Base-by-base conservation (phyloP, 148 eudicot species). In the Talinum fruticosum region DNA sequence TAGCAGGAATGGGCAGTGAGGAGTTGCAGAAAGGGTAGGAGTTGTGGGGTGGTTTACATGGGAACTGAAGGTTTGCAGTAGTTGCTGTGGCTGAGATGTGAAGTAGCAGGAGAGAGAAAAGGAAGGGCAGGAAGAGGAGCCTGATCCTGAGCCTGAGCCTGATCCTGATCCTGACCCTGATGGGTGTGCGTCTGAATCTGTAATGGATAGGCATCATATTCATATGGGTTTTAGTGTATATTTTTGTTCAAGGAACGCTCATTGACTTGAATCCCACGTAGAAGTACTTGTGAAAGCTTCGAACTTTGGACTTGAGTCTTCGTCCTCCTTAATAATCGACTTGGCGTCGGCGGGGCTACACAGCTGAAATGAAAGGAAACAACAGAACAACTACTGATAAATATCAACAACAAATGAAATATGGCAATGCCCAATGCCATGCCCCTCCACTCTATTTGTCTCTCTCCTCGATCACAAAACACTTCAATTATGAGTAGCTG, bases 21-120 rank as follows among this genome's bases (percentile, higher is more conserved):
- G 85, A 80, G 83, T 95, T 84, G 90, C 99, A 93, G 80, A 88
- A 95, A 16, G 83, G 85, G 80, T 93, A 86, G 51, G 83, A 51
- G 59, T 75, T 81, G 73, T 88, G 85, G 44, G 93, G 90, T 28
- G 90, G 85, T 4, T 69, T 66, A 74, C 99, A 95, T 26, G 97
- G 92, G 87, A 83, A 89, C 72, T 81, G 77, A 51, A 66, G 75
- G 30, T 62, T 62, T 53, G 81, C 35, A 51, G 2, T 16, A 51
- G 78, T 8, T 74, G 77, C 23, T 54, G 47, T 8, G n/a, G 77
- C 38, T 74, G 69, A 35, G 72, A 35, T 23, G 34, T 64, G 61
- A 37, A 19, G 71, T 45, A 32, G 76, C 38, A 64, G 78, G 62
- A 44, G 81, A 37, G 71, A 24, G 37, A 33, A 29, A 21, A 68